phyloP scores from a whole-genome alignment of 2,329 filamentous ascomycete genomes.

The Salinomyces thailandicus region DNA sequence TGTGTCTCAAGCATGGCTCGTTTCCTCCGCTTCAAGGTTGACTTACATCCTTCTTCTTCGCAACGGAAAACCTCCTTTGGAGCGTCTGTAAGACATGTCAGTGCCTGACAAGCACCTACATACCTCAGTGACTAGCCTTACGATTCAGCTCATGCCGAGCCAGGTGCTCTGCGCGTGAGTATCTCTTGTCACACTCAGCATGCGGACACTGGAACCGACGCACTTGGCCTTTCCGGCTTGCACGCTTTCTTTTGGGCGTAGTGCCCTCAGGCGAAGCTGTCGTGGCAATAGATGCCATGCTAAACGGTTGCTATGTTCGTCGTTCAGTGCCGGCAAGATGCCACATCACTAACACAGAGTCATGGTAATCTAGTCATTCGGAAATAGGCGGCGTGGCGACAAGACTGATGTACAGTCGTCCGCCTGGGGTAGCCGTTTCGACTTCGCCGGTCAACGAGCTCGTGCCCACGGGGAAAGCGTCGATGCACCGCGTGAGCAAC shows the following conservation, averaged over 20 bases:
- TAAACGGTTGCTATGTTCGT: neutral
- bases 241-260: slow-evolving; percentile 29
- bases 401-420: no score
- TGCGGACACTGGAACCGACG: slow-evolving; percentile 61
- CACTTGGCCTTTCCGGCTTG: slow-evolving; percentile 66
- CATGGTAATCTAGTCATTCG: no score
- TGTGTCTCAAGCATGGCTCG: no score
- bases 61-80: slow-evolving; percentile 89
- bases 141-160: slow-evolving; percentile 87
- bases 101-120: neutral
- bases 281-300: neutral
- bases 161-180: slow-evolving; percentile 86
- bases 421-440: no score
- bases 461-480: no score
- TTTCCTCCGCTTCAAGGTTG: slow-evolving; percentile 26
- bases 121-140: neutral
- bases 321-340: no score
- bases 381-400: no score
- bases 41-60: slow-evolving; percentile 75
- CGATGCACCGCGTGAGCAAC: no score
- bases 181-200: slow-evolving; percentile 83
- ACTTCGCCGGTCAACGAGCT: no score
- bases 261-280: neutral
- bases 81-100: slow-evolving; percentile 43
- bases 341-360: no score